Base-by-base conservation (phyloP, 2,329 filamentous ascomycete species). In the Corniculantispora saksenae region DNA sequence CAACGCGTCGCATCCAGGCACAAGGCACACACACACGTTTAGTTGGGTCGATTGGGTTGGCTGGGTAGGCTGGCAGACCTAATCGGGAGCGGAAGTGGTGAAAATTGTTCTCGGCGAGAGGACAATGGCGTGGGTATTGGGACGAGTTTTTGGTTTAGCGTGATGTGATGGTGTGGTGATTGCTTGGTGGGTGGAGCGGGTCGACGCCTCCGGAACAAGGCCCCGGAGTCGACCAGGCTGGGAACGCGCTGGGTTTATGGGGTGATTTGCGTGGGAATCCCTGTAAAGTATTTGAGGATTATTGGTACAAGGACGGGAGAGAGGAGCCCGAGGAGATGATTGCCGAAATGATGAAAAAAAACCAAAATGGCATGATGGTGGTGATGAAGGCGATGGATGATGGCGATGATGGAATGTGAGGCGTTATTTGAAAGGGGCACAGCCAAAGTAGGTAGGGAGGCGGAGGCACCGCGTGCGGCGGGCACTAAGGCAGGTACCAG, bases 401-500 rank as follows among this genome's bases (percentile, higher is more conserved):
- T 4, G 19, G 32, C 23, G 35, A 23, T 17, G 43, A 27, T n/a
- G 23, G 21, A 8, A 10, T 21, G 13, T 21, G 32, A 55, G 51
- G 27, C 13, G 4, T 19, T 6, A 12, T 10, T 13, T 48, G 12
- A 12, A 3, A 4, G 8, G 9, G 45, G 45, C 23, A n/a, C n/a
- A n/a, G 21, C 32, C 32, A 32, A 32, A 5, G 5, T 25, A 32
- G 45, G 19, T 7, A 27, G 32, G n/a, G 23, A 61, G 19, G 25
- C 23, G 13, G 38, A 32, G 23, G 50, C 50, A 54, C 43, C 13
- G 43, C 43, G 35, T 38, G 35, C n/a, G n/a, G 43, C 47, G 32
- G 59, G 59, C 48, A 61, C 59, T 61, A 54, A 54, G 35, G 59
- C 59, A 54, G 48, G 59, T 45, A 61, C 59, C n/a, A n/a, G n/a